These are phyloP conservation scores for Trichoderma arundinaceum DNA, from an alignment of 2,329 filamentous ascomycete species.

Conservation along the genomic window DNA sequence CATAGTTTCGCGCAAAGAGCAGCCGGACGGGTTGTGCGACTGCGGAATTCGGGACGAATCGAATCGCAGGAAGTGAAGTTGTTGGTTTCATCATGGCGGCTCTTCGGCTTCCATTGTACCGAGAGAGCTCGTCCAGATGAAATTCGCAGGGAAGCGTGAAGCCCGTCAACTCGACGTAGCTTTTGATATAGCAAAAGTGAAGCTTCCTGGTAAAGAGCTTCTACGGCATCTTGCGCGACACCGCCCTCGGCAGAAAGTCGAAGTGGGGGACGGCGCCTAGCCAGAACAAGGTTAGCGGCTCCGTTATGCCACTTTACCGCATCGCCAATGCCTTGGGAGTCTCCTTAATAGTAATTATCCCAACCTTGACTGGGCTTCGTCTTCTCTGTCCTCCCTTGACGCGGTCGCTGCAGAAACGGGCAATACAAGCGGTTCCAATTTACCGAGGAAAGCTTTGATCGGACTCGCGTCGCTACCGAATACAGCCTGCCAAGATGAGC, in stretches of 20 bases:
- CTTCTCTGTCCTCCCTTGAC: constrained; percentile 7
- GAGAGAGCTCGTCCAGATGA: constrained; percentile 29
- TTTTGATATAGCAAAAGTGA: neutral
- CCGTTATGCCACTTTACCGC: constrained; percentile 52
- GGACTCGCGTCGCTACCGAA: neutral
- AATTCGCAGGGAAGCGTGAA: constrained; percentile 8
- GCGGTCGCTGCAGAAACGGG: constrained; percentile 22
- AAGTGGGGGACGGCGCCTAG: constrained; percentile 39
- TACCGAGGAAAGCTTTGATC: neutral
- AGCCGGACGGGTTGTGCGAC: constrained; percentile 43
- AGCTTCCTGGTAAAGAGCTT: constrained; percentile 12
- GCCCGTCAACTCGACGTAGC: neutral
- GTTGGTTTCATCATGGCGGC: constrained; percentile 55
- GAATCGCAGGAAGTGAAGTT: constrained; percentile 47
- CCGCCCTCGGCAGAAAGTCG: constrained; percentile 48
- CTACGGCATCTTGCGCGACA: constrained; percentile 35
- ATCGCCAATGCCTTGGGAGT: constrained; percentile 40
- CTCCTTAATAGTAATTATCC: constrained; percentile 47
- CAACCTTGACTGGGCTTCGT: constrained; percentile 12
- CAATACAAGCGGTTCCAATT: neutral
- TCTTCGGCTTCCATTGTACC: constrained; percentile 46
- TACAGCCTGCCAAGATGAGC: constrained; percentile 58
- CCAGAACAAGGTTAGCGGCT: constrained; percentile 46
- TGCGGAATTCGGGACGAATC: constrained; percentile 41
- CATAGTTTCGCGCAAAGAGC: constrained; percentile 58